Evolutionary conservation across 2,329 filamentous ascomycete species (phyloP).

Genomic region (Hypoxylon sp.): DNA sequence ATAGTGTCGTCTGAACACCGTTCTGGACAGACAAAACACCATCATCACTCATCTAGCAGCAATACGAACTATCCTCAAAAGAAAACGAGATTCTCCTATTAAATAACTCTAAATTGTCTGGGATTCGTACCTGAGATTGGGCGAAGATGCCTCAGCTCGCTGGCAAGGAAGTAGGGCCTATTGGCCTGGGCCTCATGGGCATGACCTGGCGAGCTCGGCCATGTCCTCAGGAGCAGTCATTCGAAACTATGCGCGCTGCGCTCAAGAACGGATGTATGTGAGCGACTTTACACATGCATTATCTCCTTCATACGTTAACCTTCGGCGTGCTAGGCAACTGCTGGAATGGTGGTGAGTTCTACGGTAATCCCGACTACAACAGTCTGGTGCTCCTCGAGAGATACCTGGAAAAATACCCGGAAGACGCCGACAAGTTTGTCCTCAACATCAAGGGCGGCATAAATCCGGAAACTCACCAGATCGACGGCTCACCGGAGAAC

Average conservation of each 20-base stretch:
- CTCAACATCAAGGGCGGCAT: slow-evolving; percentile 70
- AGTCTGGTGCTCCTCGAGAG: slow-evolving; percentile 66
- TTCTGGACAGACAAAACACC: neutral
- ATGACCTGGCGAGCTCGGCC: slow-evolving; percentile 51
- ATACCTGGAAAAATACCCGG: slow-evolving; percentile 70
- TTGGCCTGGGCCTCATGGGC: slow-evolving; percentile 53
- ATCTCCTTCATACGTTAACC: slow-evolving; percentile 5
- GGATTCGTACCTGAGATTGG: neutral
- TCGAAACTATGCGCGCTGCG: slow-evolving; percentile 65
- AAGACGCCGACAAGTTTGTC: slow-evolving; percentile 69
- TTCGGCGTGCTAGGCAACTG: slow-evolving; percentile 48
- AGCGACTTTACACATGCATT: neutral
- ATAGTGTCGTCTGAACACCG: neutral
- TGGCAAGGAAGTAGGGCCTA: slow-evolving; percentile 39
- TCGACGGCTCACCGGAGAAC: slow-evolving; percentile 64
- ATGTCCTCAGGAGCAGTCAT: slow-evolving; percentile 59
- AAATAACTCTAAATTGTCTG: neutral
- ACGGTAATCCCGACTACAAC: slow-evolving; percentile 66
- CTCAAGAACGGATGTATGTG: slow-evolving; percentile 53
- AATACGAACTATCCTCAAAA: neutral
- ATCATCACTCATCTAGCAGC: neutral
- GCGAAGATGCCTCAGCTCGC: slow-evolving; percentile 25
- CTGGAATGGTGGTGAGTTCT: slow-evolving; percentile 71
- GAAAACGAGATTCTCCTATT: neutral
- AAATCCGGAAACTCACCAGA: slow-evolving; percentile 47